Evolutionary conservation across 805 yeast species (phyloP).

Genomic region (Candida maltosa): DNA sequence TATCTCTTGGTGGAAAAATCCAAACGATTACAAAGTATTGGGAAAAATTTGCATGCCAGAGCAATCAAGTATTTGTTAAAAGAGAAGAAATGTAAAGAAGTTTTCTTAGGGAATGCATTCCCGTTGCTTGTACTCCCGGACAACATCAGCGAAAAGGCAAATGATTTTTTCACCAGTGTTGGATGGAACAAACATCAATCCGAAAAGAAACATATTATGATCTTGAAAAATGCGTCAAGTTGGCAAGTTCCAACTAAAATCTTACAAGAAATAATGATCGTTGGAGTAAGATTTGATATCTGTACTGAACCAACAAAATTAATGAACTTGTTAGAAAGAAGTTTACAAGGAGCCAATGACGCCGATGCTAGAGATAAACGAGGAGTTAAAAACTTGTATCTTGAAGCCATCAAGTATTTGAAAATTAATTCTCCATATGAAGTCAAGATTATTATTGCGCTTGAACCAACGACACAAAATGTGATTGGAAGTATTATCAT

Average conservation of each 20-base stretch:
- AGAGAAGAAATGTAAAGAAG: constrained; percentile 37
- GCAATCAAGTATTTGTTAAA: constrained; percentile 48
- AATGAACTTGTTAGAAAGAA: constrained; percentile 32
- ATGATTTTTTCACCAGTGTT: constrained; percentile 32
- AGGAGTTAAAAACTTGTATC: constrained; percentile 22
- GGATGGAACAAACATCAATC: constrained; percentile 35
- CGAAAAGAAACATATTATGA: constrained; percentile 32
- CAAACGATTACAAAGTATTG: constrained; percentile 53
- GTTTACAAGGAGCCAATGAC: constrained; percentile 9
- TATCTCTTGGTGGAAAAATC: constrained; percentile 51
- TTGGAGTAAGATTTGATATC: constrained; percentile 57
- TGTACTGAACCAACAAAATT: constrained; percentile 43
- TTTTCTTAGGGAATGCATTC: constrained; percentile 44
- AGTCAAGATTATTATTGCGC: constrained; percentile 47
- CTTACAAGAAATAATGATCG: constrained; percentile 51
- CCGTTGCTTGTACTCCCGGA: constrained; percentile 42
- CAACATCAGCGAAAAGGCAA: constrained; percentile 19
- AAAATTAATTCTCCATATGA: constrained; percentile 27
- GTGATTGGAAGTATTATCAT: constrained; percentile 52
- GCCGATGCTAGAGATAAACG: constrained; percentile 6
- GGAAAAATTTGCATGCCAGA: constrained; percentile 49
- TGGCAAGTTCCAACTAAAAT: constrained; percentile 57
- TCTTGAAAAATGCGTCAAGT: constrained; percentile 35
- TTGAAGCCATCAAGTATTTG: constrained; percentile 32
- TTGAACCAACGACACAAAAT: constrained; percentile 49